A percentile compares a stretch with the other conserved stretches of the same genome.
phyloP scores from a whole-genome alignment of 768 basidiomycete species.

The Zangia roseola region DNA sequence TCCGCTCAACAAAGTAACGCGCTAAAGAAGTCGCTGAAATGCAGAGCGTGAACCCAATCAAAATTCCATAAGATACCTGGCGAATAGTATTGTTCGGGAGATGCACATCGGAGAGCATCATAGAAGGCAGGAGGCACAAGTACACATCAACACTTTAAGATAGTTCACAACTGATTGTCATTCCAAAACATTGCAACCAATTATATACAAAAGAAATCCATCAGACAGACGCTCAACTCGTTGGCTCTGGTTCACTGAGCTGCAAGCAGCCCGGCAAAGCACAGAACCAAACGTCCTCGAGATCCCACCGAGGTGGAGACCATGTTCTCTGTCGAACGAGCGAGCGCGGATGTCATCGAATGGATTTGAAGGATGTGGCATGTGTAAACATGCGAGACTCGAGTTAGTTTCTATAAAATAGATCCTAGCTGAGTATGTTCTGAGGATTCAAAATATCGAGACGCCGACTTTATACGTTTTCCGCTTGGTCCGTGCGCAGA shows the following conservation, averaged over 20 bases:
- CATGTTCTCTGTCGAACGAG: slow-evolving; percentile 72
- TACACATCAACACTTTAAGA: neutral
- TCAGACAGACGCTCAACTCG: slow-evolving; percentile 65
- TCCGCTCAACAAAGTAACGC: slow-evolving; percentile 50
- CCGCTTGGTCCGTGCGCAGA: slow-evolving; percentile 34
- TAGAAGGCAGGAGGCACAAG: neutral
- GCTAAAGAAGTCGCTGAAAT: slow-evolving; percentile 66
- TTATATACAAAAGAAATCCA: slow-evolving; percentile 38
- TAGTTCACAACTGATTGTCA: neutral
- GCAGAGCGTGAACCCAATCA: slow-evolving; percentile 78
- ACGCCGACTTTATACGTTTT: slow-evolving; percentile 33
- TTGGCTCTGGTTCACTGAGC: slow-evolving; percentile 36
- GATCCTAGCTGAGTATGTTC: slow-evolving; percentile 83
- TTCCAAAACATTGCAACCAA: neutral
- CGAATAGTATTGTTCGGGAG: slow-evolving; percentile 26
- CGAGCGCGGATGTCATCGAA: slow-evolving; percentile 64
- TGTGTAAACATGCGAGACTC: slow-evolving; percentile 79
- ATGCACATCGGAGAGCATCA: slow-evolving; percentile 19
- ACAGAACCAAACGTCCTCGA: slow-evolving; percentile 65
- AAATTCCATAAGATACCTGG: slow-evolving; percentile 48
- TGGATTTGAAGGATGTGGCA: slow-evolving; percentile 71
- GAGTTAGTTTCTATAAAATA: slow-evolving; percentile 78
- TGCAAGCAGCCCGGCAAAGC: slow-evolving; percentile 27
- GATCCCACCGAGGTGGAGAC: slow-evolving; percentile 33
- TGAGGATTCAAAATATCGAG: slow-evolving; percentile 36